These are phyloP conservation scores for Exophiala lecanii-corni DNA, from an alignment of 2,329 filamentous ascomycete genomes.

Conservation along the genomic window DNA sequence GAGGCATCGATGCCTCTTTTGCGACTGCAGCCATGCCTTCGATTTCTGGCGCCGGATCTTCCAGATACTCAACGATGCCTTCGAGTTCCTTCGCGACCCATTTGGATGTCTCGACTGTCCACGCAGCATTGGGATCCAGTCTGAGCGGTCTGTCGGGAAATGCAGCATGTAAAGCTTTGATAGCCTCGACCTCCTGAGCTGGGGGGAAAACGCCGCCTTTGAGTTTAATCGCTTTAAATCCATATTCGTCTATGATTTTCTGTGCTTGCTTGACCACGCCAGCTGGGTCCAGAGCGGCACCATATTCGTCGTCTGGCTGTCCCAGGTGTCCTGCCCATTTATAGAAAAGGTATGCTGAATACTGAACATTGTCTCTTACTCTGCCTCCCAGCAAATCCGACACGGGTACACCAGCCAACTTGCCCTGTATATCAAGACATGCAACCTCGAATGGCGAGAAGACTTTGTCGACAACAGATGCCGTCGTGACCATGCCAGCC, in stretches of 20 bases:
- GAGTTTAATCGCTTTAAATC: conserved; percentile 42
- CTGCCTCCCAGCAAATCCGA: conserved; percentile 39
- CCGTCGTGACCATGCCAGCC: conserved; percentile 40
- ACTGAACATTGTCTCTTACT: conserved; percentile 38
- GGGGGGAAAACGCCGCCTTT: conserved; percentile 43
- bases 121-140: conserved; percentile 14
- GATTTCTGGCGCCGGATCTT: conserved; percentile 40
- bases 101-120: conserved; percentile 16
- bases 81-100: conserved; percentile 17
- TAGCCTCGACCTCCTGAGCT: conserved; percentile 37
- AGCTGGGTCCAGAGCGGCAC: conserved; percentile 34
- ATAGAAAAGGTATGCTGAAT: conserved; percentile 44
- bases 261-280: conserved; percentile 16
- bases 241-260: conserved; percentile 37
- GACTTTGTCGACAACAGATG: conserved; percentile 39
- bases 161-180: conserved; percentile 36
- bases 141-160: conserved; percentile 37
- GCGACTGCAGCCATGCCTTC: conserved; percentile 44
- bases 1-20: conserved; percentile 37
- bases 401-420: conserved; percentile 38
- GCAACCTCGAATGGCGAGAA: conserved; percentile 44
- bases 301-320: conserved; percentile 38
- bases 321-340: conserved; percentile 42
- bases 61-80: conserved; percentile 34
- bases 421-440: conserved; percentile 41